Evolutionary conservation across 176 grass and related monocot genomes (phyloP), one percentile per base, ranked within the genome.

Genomic region (Cenchrus fungigraminus): DNA sequence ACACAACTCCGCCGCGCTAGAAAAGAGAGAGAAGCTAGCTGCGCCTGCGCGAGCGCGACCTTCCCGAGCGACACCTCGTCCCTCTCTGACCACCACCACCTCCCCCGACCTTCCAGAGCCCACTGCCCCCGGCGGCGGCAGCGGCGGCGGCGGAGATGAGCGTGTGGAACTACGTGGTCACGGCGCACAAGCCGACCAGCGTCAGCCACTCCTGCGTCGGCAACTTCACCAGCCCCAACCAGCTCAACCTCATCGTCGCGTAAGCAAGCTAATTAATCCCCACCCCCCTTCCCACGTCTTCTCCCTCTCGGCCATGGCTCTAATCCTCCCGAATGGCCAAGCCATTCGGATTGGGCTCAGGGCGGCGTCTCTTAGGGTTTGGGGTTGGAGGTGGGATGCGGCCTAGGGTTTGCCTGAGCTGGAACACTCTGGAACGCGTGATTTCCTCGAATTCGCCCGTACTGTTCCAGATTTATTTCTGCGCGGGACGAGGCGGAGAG

Each of bases 141-240:
- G 42, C 54, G n/a, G 56, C 71, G 89, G 68, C 61, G 31, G 79
- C 85, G 68, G 73, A 67, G 86, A 99, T 99, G 97, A 99, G 97
- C 91, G 85, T 94, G n/a, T 99, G 97, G 97, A 99, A 96, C 94
- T 96, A 99, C 84, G 97, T 96, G 28, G 97, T 96, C 12, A 94
- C 97, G 88, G 97, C 97, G 74, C 97, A 96, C 82, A 99, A 96
- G 94, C 97, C 97, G 25, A 99, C 97, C 65, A 99, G 88, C 91
- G 97, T 99, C 84, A 96, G 86, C 67, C 91, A 96, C 92, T 99
- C 97, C 77, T 99, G 97, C 77, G 94, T 99, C 60, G 97, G 97
- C 56, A 94, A 99, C 93, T 99, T 99, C 86, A 99, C 94, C 90
- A 83, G 93, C 45, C 90, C 97, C 76, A 84, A 86, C 64, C 88